A percentile compares a stretch with the other conserved stretches of the same genome.
Conservation (phyloP, 805 yeast species). For the Cyberlindnera japonica region DNA sequence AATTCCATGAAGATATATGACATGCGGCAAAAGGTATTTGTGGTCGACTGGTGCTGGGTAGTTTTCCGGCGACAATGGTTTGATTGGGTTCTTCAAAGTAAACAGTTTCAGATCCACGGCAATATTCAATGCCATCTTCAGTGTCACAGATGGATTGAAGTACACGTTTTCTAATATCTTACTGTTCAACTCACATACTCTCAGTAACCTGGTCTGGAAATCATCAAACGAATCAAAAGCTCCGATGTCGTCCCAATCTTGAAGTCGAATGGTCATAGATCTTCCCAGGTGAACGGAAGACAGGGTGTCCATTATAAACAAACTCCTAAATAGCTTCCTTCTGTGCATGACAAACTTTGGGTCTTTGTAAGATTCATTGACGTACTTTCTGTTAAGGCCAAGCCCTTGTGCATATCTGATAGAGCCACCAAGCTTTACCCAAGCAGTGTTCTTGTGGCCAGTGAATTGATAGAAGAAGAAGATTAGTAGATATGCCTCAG, state of each 20-base stretch:
- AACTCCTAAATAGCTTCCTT: constrained; percentile 33
- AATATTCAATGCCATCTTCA: constrained; percentile 31
- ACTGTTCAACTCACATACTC: constrained; percentile 31
- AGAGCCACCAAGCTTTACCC: constrained; percentile 41
- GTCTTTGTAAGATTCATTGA: constrained; percentile 37
- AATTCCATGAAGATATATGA: constrained; percentile 35
- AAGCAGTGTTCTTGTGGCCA: constrained; percentile 39
- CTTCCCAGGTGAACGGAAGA: constrained; percentile 36
- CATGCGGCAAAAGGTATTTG: constrained; percentile 31
- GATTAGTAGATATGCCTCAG: constrained; percentile 37
- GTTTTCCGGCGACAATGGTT: constrained; percentile 27
- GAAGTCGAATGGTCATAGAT: constrained; percentile 33
- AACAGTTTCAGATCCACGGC: constrained; percentile 36
- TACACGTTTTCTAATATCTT: constrained; percentile 33
- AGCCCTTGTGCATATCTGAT: constrained; percentile 41
- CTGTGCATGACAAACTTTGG: constrained; percentile 27
- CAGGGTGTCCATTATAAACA: constrained; percentile 34
- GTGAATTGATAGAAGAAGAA: constrained; percentile 38
- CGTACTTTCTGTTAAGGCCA: constrained; percentile 37
- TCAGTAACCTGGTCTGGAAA: constrained; percentile 30
- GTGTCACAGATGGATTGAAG: constrained; percentile 30
- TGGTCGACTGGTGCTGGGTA: constrained; percentile 23
- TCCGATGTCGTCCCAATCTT: constrained; percentile 38
- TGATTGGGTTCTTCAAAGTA: constrained; percentile 32
- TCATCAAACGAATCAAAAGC: constrained; percentile 20